Conservation (phyloP, 805 yeast genomes). For the Scheffersomyces stipitis region DNA sequence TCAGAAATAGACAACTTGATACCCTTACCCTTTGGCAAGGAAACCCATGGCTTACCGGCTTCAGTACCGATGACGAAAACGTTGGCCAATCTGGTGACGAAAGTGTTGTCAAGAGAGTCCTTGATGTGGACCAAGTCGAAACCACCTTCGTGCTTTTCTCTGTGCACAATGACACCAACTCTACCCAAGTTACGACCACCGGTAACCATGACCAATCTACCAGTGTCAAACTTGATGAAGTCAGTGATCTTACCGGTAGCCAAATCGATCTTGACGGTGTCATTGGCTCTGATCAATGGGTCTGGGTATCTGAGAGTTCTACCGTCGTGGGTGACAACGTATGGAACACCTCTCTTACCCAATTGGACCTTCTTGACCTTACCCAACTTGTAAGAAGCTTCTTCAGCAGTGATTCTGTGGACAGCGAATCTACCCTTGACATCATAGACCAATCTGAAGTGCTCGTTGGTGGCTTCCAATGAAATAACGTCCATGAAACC, state of each 20-base stretch:
- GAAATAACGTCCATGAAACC: conserved; percentile 99
- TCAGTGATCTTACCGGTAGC: conserved; percentile 93
- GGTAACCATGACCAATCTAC: conserved; percentile 84
- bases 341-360: conserved; percentile 98
- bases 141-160: conserved; percentile 98
- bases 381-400: conserved; percentile 96
- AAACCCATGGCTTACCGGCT: conserved; percentile 90
- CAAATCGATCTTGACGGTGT: conserved; percentile 95
- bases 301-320: conserved; percentile 99
- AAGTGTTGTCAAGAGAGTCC: conserved; percentile 91
- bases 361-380: conserved; percentile 97
- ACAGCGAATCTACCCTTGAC: conserved; percentile 99
- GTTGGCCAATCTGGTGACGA: conserved; percentile 91
- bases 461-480: conserved; percentile 97
- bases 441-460: conserved; percentile 98
- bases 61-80: conserved; percentile 89
- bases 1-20: conserved; percentile 92
- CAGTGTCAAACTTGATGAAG: conserved; percentile 89
- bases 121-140: conserved; percentile 96
- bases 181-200: conserved; percentile 99
- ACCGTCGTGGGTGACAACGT: conserved; percentile 99
- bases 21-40: conserved; percentile 99
- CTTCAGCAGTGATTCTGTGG: conserved; percentile 99
- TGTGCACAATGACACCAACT: conserved; percentile 93
- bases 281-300: conserved; percentile 94